Evolutionary conservation across 345 rosid genomes (phyloP).

Genomic region (Aquilaria sinensis): DNA sequence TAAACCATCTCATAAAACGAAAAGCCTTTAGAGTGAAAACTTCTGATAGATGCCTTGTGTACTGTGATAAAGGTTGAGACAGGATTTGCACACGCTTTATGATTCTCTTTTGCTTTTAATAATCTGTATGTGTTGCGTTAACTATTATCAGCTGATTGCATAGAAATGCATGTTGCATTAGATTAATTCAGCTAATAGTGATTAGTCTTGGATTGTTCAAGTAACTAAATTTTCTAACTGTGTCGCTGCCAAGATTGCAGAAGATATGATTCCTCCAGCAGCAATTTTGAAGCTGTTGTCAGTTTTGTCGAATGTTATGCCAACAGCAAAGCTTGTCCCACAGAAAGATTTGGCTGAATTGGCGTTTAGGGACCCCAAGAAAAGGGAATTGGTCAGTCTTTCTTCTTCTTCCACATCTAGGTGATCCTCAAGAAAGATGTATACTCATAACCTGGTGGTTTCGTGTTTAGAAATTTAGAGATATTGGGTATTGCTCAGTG

Average conservation of each 20-base stretch:
- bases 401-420: neutral
- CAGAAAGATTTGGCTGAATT: slow-evolving; percentile 57
- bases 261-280: slow-evolving; percentile 59
- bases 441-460: too few relatives aligned
- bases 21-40: too few relatives aligned
- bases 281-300: slow-evolving; percentile 47
- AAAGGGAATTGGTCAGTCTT: slow-evolving; percentile 63
- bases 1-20: too few relatives aligned
- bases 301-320: slow-evolving; percentile 47
- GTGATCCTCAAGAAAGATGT: neutral
- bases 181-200: too few relatives aligned
- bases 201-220: neutral
- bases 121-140: too few relatives aligned
- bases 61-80: too few relatives aligned
- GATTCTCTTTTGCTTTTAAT: too few relatives aligned
- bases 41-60: too few relatives aligned
- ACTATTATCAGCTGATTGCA: too few relatives aligned
- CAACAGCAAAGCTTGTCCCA: slow-evolving; percentile 88
- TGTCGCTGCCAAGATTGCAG: slow-evolving; percentile 67
- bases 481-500: neutral
- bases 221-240: slow-evolving; percentile 27
- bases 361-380: slow-evolving; percentile 61
- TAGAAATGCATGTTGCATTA: too few relatives aligned
- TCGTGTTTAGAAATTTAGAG: too few relatives aligned
- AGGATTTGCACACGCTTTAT: too few relatives aligned